Evolutionary conservation across 495 filamentous ascomycete species (phyloP).

Genomic region (Xylona heveae): DNA sequence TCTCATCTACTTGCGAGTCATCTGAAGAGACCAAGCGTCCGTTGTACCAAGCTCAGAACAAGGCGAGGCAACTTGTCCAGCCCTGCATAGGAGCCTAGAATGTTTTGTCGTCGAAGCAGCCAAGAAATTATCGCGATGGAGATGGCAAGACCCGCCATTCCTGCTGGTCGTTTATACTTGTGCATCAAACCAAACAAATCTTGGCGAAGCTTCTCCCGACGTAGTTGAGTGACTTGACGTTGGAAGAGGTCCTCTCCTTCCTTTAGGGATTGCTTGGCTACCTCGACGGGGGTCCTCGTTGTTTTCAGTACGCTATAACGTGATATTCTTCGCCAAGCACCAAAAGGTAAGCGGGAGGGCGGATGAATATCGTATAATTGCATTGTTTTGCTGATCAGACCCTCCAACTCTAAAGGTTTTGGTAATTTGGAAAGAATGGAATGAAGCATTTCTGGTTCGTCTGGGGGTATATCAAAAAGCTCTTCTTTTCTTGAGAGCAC

Average conservation of each 20-base stretch:
- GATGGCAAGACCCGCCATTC: conserved; percentile 38
- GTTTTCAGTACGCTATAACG: conserved; percentile 68
- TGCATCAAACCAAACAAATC: conserved; percentile 28
- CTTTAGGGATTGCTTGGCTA: conserved; percentile 24
- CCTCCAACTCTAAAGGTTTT: conserved; percentile 61
- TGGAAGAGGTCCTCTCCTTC: conserved; percentile 44
- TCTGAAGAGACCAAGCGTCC: too few relatives aligned
- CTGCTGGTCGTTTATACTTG: conserved; percentile 34
- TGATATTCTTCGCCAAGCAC: conserved; percentile 52
- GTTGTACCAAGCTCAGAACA: too few relatives aligned
- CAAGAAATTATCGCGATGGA: conserved; percentile 33
- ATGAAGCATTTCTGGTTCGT: conserved; percentile 91
- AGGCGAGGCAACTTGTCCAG: too few relatives aligned
- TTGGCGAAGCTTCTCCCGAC: conserved; percentile 34
- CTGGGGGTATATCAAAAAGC: conserved; percentile 54
- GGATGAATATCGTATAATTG: conserved; percentile 41
- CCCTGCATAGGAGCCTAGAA: too few relatives aligned
- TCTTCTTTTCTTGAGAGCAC: conserved; percentile 60
- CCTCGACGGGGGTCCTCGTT: conserved; percentile 24
- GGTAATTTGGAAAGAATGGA: conserved; percentile 75
- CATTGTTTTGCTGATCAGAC: conserved; percentile 41
- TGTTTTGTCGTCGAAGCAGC: conserved; percentile 1
- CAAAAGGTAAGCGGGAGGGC: conserved; percentile 52
- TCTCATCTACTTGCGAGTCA: too few relatives aligned
- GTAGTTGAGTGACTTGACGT: conserved; percentile 43